A percentile compares a stretch with the other conserved stretches of the same genome.
Evolutionary conservation across 2,329 filamentous ascomycete species (phyloP).

Genomic region (Trichoderma afroharzianum): DNA sequence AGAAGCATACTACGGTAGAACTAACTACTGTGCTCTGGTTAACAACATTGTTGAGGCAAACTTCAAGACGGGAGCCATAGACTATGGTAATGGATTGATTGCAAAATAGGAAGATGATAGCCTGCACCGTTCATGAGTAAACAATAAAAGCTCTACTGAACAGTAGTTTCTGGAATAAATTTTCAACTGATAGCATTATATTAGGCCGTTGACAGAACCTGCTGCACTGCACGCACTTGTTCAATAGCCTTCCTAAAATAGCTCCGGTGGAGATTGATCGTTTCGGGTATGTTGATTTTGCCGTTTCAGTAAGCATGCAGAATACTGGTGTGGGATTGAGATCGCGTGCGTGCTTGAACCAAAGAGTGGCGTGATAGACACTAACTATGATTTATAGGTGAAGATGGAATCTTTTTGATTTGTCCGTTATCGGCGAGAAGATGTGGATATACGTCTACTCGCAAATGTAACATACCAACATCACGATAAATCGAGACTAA

Average conservation of each 20-base stretch:
- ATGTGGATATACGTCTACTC: not conserved
- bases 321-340: not conserved
- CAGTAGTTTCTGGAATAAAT: not conserved
- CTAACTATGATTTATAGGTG: not conserved
- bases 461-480: not conserved
- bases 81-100: too few relatives aligned
- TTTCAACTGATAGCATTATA: not conserved
- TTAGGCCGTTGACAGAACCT: not conserved
- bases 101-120: not conserved
- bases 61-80: too few relatives aligned
- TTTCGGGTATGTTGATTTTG: not conserved
- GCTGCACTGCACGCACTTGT: not conserved
- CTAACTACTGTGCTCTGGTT: too few relatives aligned
- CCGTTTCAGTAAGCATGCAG: too few relatives aligned
- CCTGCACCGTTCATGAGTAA: not conserved
- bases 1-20: too few relatives aligned
- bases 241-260: not conserved
- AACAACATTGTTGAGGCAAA: not conserved
- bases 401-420: not conserved
- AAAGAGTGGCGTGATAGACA: not conserved
- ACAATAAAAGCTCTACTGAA: not conserved
- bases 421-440: not conserved
- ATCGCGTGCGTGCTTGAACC: constrained; percentile 1
- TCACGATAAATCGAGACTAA: not conserved
- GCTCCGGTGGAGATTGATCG: not conserved